Base-by-base conservation (phyloP, 768 basidiomycete species). In the Leccinum boreale region DNA sequence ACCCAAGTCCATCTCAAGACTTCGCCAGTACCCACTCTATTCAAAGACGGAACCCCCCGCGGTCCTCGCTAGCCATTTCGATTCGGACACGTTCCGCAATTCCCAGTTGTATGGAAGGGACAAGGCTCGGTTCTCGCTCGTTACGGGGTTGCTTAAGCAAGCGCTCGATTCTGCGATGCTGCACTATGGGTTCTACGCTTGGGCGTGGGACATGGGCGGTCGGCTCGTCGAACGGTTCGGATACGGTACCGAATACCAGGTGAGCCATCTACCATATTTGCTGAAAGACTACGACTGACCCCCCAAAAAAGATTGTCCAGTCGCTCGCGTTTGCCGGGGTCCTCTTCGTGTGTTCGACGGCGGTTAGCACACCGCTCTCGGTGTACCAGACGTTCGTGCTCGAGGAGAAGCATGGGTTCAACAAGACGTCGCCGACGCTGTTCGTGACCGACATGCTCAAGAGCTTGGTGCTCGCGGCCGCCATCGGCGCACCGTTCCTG, bases 391-490 rank as follows among this genome's bases (percentile, higher is more conserved):
- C 93, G 3, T 99, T 99, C 68, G 89, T 94, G 5, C 79, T 98
- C 39, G 97, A 98, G 74, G 89, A 96, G 70, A 89, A 87, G 62
- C 93, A 97, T 62, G 95, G 95, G 1, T 98, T 98, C 80, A 99
- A 98, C 81, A 97, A 98, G 76, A 94, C 86, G 5, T 92, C 94
- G 0, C 82, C 84, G 1, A 65, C 65, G 15, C 76, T 95, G 4
- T 98, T 92, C 72, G 70, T 94, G 53, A 74, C 80, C 2, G 96
- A 99, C 72, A 69, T 91, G 36, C 29, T 95, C 66, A 98, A 97
- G 72, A 79, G 85, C 31, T 93, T 86, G 88, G 74, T 75, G 10
- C 70, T 96, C 52, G 84, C 82, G 10, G 80, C 87, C 57, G 81
- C 73, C 45, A 77, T 98, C 17, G 92, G 94, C 7, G 78, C 87